phyloP scores from a whole-genome alignment of 2,329 filamentous ascomycete genomes.

The Amauroascus niger region DNA sequence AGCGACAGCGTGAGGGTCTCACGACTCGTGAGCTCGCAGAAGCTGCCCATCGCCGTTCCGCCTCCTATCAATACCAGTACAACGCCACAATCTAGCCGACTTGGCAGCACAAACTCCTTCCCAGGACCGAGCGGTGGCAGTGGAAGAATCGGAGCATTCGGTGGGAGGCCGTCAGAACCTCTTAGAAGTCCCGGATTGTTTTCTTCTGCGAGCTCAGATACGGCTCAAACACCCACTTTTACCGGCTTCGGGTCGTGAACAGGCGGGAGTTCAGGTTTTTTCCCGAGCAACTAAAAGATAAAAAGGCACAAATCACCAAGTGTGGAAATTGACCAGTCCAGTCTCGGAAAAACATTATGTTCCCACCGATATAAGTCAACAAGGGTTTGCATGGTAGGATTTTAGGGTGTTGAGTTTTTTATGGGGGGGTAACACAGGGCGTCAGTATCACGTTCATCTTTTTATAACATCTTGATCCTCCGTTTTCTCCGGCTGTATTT shows the following conservation, averaged over 20 bases:
- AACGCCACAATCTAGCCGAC: not conserved
- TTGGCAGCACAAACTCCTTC: not conserved
- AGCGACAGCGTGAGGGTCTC: not conserved
- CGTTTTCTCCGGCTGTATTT: not conserved
- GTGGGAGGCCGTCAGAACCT: not conserved
- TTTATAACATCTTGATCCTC: not conserved
- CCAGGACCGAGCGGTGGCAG: not conserved
- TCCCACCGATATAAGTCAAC: too few relatives aligned
- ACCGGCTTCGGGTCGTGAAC: not conserved
- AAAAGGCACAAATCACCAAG: not conserved
- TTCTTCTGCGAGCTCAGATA: not conserved
- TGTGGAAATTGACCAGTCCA: too few relatives aligned
- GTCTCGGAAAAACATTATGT: too few relatives aligned
- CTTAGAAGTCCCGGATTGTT: slow-evolving; percentile 2
- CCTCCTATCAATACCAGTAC: not conserved
- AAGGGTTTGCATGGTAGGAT: not conserved
- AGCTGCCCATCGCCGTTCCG: not conserved
- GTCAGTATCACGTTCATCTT: not conserved
- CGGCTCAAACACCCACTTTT: not conserved
- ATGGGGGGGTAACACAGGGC: not conserved
- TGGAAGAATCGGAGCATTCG: not conserved
- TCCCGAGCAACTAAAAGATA: not conserved
- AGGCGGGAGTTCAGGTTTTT: not conserved
- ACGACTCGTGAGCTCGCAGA: slow-evolving; percentile 2
- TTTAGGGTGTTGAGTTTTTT: not conserved